phyloP scores from a whole-genome alignment of 208 protist species.

The Trypanosoma cruzi region DNA sequence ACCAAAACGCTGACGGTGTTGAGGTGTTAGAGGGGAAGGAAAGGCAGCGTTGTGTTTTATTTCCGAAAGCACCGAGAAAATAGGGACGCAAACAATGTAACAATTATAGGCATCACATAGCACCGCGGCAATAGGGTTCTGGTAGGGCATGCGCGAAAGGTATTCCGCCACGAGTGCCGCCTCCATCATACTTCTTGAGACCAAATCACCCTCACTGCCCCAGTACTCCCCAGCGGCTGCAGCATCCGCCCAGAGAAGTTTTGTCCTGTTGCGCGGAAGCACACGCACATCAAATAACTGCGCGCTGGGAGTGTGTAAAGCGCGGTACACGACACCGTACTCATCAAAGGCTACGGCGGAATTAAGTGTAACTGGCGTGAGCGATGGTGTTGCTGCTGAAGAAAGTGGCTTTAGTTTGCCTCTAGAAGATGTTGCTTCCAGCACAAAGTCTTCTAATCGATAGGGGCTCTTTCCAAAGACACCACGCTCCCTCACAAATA shows the following conservation, averaged over 20 bases:
- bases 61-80: slow-evolving; percentile 55
- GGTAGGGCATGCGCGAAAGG: slow-evolving; percentile 67
- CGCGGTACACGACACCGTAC: slow-evolving; percentile 76
- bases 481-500: neutral
- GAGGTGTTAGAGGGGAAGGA: neutral
- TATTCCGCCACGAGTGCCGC: slow-evolving; percentile 85
- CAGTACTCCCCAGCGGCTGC: neutral
- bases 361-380: neutral
- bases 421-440: neutral
- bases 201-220: slow-evolving; percentile 37
- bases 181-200: slow-evolving; percentile 66
- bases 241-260: slow-evolving; percentile 38
- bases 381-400: neutral
- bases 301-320: slow-evolving; percentile 56
- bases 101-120: slow-evolving; percentile 77
- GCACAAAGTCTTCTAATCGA: slow-evolving; percentile 13
- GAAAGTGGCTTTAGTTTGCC: slow-evolving; percentile 7
- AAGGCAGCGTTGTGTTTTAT: neutral
- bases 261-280: slow-evolving; percentile 59
- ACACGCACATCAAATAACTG: slow-evolving; percentile 86
- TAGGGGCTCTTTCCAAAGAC: slow-evolving; percentile 1
- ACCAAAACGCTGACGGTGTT: neutral
- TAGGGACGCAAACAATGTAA: slow-evolving; percentile 84
- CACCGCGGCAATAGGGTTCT: slow-evolving; percentile 70
- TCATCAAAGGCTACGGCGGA: slow-evolving; percentile 59